Evolutionary conservation across 805 yeast genomes (phyloP).

Genomic region (Maudiozyma barnettii): DNA sequence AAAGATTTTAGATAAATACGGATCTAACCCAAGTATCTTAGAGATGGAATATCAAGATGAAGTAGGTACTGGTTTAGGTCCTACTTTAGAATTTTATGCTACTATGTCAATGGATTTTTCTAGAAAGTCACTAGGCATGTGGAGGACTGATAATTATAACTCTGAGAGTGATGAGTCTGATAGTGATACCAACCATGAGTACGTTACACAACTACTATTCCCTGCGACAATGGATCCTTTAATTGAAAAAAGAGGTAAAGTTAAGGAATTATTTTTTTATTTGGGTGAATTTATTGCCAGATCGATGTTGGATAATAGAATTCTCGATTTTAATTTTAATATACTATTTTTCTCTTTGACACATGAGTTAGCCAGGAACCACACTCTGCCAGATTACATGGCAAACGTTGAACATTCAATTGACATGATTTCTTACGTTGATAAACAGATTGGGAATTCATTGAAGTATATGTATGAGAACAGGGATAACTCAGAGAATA

Average conservation of each 20-base stretch:
- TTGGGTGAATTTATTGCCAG: constrained; percentile 83
- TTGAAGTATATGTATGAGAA: constrained; percentile 41
- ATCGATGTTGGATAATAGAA: constrained; percentile 77
- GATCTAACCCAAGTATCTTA: constrained; percentile 66
- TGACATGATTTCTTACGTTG: constrained; percentile 41
- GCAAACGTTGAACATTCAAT: constrained; percentile 18
- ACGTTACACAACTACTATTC: constrained; percentile 48
- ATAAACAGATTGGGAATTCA: constrained; percentile 49
- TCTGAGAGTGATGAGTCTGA: constrained; percentile 11
- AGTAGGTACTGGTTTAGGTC: constrained; percentile 95
- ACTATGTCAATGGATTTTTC: constrained; percentile 68
- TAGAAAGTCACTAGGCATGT: constrained; percentile 45
- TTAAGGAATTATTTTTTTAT: constrained; percentile 46
- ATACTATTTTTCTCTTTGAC: constrained; percentile 58
- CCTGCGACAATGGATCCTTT: constrained; percentile 50
- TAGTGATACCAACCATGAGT: constrained; percentile 13
- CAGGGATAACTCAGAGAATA: constrained; percentile 21
- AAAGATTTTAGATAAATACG: constrained; percentile 67
- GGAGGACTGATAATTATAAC: constrained; percentile 45
- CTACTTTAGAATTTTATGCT: constrained; percentile 88
- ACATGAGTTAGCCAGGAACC: constrained; percentile 17
- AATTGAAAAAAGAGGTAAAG: constrained; percentile 32
- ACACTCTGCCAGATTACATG: constrained; percentile 2
- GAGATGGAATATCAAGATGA: constrained; percentile 87
- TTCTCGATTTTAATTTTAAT: constrained; percentile 74